Conservation (phyloP, 2,329 filamentous ascomycete species). For the Tolypocladium amazonense region DNA sequence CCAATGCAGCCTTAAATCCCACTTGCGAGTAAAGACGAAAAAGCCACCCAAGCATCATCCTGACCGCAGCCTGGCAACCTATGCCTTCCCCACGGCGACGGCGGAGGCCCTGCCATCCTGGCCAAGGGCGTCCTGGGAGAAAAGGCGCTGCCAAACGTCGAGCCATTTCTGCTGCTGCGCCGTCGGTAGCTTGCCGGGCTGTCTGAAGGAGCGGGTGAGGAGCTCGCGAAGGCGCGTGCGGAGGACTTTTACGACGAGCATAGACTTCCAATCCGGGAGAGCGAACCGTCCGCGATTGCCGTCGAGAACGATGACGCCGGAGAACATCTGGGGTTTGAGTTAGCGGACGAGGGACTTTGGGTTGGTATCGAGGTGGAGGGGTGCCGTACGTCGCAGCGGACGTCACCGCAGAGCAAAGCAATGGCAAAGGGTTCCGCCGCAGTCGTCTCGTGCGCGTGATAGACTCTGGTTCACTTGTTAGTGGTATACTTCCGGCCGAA, state of each 20-base stretch:
- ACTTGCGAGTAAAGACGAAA: not conserved
- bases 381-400: conserved; percentile 63
- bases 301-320: conserved; percentile 78
- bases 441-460: conserved; percentile 85
- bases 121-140: conserved; percentile 37
- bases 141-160: conserved; percentile 63
- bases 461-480: conserved; percentile 41
- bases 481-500: not conserved
- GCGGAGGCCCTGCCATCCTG: conserved; percentile 28
- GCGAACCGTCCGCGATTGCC: conserved; percentile 78
- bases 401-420: conserved; percentile 76
- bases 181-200: conserved; percentile 50
- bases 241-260: conserved; percentile 79
- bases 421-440: conserved; percentile 74
- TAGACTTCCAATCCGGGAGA: conserved; percentile 78
- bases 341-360: not conserved
- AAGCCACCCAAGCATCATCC: not conserved
- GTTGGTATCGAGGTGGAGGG: not conserved
- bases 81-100: conserved; percentile 18
- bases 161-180: conserved; percentile 64
- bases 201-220: conserved; percentile 59
- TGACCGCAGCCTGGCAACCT: conserved; percentile 4
- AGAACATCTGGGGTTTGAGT: conserved; percentile 53
- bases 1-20: not conserved
- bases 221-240: conserved; percentile 65